phyloP scores from a whole-genome alignment of 345 rosid genomes.

The Brassica cretica region DNA sequence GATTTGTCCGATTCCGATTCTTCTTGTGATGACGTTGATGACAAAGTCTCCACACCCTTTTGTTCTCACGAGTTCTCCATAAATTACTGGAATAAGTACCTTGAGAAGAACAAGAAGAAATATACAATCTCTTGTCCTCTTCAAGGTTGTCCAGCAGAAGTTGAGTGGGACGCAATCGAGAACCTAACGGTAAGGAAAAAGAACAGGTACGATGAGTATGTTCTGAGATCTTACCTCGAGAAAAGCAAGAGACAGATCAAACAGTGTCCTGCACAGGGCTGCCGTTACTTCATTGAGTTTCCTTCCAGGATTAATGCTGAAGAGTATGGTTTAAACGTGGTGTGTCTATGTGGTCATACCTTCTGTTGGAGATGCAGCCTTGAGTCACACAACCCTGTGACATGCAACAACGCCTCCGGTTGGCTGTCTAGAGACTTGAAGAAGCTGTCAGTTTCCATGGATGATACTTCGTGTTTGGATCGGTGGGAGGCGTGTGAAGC shows the following conservation, averaged over 20 bases:
- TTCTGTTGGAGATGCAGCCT: conserved; percentile 33
- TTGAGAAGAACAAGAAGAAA: not conserved
- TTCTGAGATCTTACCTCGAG: conserved; percentile 20
- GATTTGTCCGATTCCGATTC: not conserved
- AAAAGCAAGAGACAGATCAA: not conserved
- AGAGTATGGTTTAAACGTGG: not conserved
- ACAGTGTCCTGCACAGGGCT: conserved; percentile 23
- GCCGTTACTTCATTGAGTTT: conserved; percentile 14
- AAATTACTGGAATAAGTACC: conserved; percentile 18
- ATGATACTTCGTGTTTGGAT: not conserved
- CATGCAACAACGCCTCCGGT: conserved; percentile 33
- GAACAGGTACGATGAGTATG: not conserved
- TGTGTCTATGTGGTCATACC: conserved; percentile 31
- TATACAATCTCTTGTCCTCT: conserved; percentile 23
- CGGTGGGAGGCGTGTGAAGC: not conserved
- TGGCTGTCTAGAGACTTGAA: conserved; percentile 18
- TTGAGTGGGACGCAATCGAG: conserved; percentile 27
- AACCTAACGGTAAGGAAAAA: not conserved
- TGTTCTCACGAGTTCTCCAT: conserved; percentile 28
- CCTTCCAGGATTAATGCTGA: not conserved
- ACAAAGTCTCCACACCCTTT: conserved; percentile 18
- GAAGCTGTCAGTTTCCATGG: not conserved
- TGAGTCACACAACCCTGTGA: conserved; percentile 37
- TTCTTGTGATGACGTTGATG: conserved; percentile 8
- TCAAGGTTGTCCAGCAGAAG: conserved; percentile 3